These are phyloP conservation scores for Xylaria flabelliformis DNA, from an alignment of 495 filamentous ascomycete genomes.

Conservation along the genomic window DNA sequence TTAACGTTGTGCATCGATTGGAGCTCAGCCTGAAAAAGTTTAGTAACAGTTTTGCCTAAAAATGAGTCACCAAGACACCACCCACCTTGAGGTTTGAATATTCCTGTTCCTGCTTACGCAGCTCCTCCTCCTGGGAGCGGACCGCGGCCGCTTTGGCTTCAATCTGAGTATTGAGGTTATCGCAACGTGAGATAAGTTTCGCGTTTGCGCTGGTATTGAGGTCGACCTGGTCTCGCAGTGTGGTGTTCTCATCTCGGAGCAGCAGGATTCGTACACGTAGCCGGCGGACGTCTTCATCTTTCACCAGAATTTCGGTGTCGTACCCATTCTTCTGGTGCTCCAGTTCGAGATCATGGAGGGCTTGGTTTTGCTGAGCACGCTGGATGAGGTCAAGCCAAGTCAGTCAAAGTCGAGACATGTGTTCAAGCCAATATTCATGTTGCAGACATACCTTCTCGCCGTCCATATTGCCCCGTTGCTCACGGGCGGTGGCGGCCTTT, in stretches of 20 bases:
- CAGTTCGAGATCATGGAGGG: slow-evolving; percentile 62
- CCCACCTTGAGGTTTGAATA: slow-evolving; percentile 70
- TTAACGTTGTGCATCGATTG: slow-evolving; percentile 65
- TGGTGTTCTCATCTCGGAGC: slow-evolving; percentile 69
- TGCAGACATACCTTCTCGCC: slow-evolving; percentile 45
- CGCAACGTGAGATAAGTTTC: slow-evolving; percentile 62
- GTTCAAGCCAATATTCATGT: background rate
- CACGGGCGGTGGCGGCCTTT: slow-evolving; percentile 35
- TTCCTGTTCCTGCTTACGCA: slow-evolving; percentile 66
- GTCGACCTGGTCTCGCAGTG: slow-evolving; percentile 45
- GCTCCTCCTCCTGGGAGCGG: slow-evolving; percentile 59
- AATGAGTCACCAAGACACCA: slow-evolving; percentile 31
- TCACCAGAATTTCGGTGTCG: slow-evolving; percentile 64
- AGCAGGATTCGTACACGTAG: slow-evolving; percentile 69
- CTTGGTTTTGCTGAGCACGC: slow-evolving; percentile 40
- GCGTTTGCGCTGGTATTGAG: slow-evolving; percentile 63
- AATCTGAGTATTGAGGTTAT: slow-evolving; percentile 64
- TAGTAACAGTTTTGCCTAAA: slow-evolving; percentile 17
- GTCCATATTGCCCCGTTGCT: slow-evolving; percentile 49
- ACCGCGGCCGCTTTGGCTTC: slow-evolving; percentile 61
- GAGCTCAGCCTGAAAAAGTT: slow-evolving; percentile 67
- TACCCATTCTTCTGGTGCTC: slow-evolving; percentile 67
- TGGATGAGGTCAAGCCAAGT: background rate
- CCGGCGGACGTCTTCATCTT: slow-evolving; percentile 71
- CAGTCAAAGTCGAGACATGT: background rate